Evolutionary conservation across 140 eudicot species (phyloP).

Genomic region (Ambrosia hybrid): DNA sequence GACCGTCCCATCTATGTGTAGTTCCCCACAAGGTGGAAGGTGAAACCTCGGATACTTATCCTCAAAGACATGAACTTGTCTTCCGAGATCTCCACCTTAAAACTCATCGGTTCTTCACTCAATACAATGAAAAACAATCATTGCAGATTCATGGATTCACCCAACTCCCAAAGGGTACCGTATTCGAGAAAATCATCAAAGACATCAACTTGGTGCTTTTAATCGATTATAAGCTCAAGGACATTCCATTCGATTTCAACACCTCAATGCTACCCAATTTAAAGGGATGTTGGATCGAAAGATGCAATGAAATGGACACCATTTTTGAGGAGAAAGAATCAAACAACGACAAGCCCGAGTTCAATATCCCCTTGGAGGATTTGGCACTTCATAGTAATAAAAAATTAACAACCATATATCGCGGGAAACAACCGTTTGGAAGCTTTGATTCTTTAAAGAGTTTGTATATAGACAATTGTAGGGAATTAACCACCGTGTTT

Average conservation of each 20-base stretch:
- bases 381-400: conserved; percentile 28
- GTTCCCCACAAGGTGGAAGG: conserved; percentile 25
- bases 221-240: conserved; percentile 33
- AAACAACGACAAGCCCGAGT: not conserved
- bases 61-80: conserved; percentile 37
- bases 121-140: conserved; percentile 10
- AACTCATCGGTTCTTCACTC: conserved; percentile 6
- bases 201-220: conserved; percentile 27
- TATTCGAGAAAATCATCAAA: conserved; percentile 20
- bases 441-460: conserved; percentile 36
- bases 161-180: conserved; percentile 32
- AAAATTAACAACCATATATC: conserved; percentile 19
- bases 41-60: conserved; percentile 12
- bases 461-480: conserved; percentile 45
- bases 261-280: conserved; percentile 7
- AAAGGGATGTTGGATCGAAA: conserved; percentile 47
- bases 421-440: conserved; percentile 22
- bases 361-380: conserved; percentile 2
- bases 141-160: conserved; percentile 46
- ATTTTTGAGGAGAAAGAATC: not conserved
- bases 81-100: conserved; percentile 33
- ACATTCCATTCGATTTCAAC: conserved; percentile 20
- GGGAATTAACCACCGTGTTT: conserved; percentile 24
- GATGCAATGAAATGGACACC: conserved; percentile 33
- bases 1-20: conserved; percentile 32